Percentiles rank a stretch among this genome's conserved stretches.
Conservation (phyloP, 768 basidiomycete genomes). For the Leccinellum albellum region DNA sequence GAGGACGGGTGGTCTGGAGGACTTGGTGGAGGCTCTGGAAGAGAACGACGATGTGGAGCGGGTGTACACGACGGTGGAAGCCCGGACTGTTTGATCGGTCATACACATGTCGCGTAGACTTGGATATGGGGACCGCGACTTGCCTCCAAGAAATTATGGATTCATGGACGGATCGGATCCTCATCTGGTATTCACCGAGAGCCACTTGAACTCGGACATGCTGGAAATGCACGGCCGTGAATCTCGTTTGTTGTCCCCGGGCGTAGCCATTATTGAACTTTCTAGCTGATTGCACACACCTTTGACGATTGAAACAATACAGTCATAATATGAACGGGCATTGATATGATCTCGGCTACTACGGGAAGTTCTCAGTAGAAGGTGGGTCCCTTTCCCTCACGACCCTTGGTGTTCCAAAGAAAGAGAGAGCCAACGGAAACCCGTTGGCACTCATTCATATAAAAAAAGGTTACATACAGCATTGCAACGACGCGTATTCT, state of each 20-base stretch:
- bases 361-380: neutral
- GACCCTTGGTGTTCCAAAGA: neutral
- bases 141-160: neutral
- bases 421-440: neutral
- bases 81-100: slow-evolving; percentile 23
- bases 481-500: slow-evolving; percentile 1
- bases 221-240: neutral
- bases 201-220: neutral
- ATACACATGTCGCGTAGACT: slow-evolving; percentile 12
- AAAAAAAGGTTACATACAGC: slow-evolving; percentile 10
- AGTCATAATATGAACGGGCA: neutral
- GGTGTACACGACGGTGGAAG: slow-evolving; percentile 54
- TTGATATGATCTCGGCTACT: neutral
- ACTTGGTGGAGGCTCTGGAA: slow-evolving; percentile 51
- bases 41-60: slow-evolving; percentile 54
- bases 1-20: slow-evolving; percentile 33
- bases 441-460: slow-evolving; percentile 14
- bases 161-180: neutral
- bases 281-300: neutral
- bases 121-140: neutral
- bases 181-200: neutral
- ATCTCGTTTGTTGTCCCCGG: neutral
- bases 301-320: neutral
- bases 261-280: neutral
- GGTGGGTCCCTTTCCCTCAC: neutral